A percentile compares a stretch with the other conserved stretches of the same genome.
These are phyloP conservation scores for Hagleromyces aurorensis DNA, from an alignment of 805 yeast genomes.

Conservation along the genomic window DNA sequence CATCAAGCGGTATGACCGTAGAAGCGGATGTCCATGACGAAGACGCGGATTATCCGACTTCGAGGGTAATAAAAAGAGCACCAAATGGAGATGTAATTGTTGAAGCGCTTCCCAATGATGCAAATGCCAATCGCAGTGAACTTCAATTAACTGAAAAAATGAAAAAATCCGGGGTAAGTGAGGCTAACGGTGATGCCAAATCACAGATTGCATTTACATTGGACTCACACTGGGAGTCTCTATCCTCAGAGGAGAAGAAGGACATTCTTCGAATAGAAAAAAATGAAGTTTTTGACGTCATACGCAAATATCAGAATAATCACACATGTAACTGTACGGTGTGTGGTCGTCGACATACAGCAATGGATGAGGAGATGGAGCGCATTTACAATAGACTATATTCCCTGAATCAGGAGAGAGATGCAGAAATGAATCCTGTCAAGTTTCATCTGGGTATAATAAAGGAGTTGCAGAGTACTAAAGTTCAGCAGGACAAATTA, in stretches of 20 bases:
- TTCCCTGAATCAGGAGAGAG: conserved; percentile 37
- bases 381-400: conserved; percentile 63
- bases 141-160: conserved; percentile 2
- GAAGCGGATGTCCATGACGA: conserved; percentile 47
- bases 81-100: conserved; percentile 74
- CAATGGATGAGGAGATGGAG: conserved; percentile 71
- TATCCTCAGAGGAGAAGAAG: conserved; percentile 52
- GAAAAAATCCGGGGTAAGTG: conserved; percentile 1
- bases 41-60: conserved; percentile 59
- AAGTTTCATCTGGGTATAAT: conserved; percentile 29
- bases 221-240: conserved; percentile 51
- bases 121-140: conserved; percentile 1
- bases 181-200: conserved; percentile 6
- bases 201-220: conserved; percentile 22
- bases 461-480: conserved; percentile 28
- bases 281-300: conserved; percentile 55
- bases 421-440: conserved; percentile 28
- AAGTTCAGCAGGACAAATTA: conserved; percentile 6
- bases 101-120: conserved; percentile 33
- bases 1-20: conserved; percentile 8
- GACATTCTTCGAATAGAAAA: conserved; percentile 59
- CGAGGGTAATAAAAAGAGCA: conserved; percentile 61
- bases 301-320: conserved; percentile 49
- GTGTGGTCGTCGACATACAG: conserved; percentile 66
- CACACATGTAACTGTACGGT: conserved; percentile 59